Evolutionary conservation across 257 asterid genomes (phyloP), one percentile per base, ranked within the genome.

Genomic region (Scutellaria baicalensis): DNA sequence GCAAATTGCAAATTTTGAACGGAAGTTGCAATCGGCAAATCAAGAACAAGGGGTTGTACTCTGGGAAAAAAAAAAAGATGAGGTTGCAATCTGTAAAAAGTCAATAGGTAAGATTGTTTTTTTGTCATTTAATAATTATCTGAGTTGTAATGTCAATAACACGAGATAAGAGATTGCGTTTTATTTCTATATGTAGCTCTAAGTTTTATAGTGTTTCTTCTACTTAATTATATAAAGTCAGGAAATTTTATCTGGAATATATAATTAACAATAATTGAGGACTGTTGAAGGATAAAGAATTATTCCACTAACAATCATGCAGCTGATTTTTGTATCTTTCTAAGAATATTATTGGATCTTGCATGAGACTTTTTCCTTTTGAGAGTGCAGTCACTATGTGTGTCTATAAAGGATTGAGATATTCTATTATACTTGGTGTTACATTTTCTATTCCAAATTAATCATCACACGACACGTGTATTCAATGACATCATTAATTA

Each of bases 281-380:
- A 13, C 43, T 20, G 35, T 35, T 21, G 4, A 9, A 35, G 43
- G 48, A 39, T 51, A 39, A 62, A 71, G 11, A 61, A 60, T 8
- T 51, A 6, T 14, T 62, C 76, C 76, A 72, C 76, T 71, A 61
- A 33, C 68, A 47, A 69, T 43, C 45, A 44, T 57, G 36, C 20
- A 12, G 42, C 65, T 16, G 40, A 42, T 54, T 63, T 42, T 31
- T 44, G 52, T 44, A 64, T 16, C 63, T 48, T 66, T 74, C 20
- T 66, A 38, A 52, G 48, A 38, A 17, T 5, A 60, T 47, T 27
- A 27, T 21, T 27, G 40, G 50, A 74, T 74, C 45, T 47, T 73
- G 73, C 56, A 74, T 57, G 73, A 74, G 49, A 66, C 65, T 44
- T 64, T 44, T 73, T 33, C 62, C 72, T 55, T 47, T 45, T 38